A percentile compares a stretch with the other conserved stretches of the same genome.
Conservation (phyloP, 805 yeast genomes). For the Saccharomyces jurei region DNA sequence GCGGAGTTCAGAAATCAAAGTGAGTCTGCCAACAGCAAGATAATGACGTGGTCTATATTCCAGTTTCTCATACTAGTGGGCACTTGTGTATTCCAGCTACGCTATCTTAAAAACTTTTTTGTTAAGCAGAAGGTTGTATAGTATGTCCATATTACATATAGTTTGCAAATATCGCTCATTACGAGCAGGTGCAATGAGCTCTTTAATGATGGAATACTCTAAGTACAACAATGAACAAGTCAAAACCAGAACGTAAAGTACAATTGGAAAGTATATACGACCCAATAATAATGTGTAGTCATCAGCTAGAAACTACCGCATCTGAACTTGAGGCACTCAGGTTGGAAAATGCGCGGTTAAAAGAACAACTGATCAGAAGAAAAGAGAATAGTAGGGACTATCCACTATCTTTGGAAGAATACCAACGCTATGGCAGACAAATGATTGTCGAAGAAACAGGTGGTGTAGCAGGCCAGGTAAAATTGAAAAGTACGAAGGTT, state of each 20-base stretch:
- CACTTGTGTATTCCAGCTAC: conserved; percentile 70
- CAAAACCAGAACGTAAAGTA: neutral
- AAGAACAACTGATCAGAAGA: conserved; percentile 6
- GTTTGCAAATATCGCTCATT: neutral
- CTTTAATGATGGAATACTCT: neutral
- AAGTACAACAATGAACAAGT: neutral
- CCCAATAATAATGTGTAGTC: neutral
- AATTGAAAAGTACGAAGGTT: conserved; percentile 49
- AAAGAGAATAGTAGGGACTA: conserved; percentile 1
- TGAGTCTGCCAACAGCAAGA: conserved; percentile 67
- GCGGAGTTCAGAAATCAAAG: conserved; percentile 68
- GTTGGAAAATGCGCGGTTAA: conserved; percentile 23
- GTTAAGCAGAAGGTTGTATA: conserved; percentile 79
- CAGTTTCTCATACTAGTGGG: conserved; percentile 60
- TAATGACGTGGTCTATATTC: conserved; percentile 63
- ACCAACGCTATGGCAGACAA: conserved; percentile 82
- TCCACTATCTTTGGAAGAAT: conserved; percentile 52
- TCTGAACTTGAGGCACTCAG: conserved; percentile 4
- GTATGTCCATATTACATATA: conserved; percentile 1
- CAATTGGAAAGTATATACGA: neutral
- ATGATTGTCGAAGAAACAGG: conserved; percentile 85
- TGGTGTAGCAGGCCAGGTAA: conserved; percentile 40
- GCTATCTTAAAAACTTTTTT: conserved; percentile 71
- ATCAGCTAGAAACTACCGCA: neutral
- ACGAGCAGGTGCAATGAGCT: neutral